Evolutionary conservation across 176 grass and related monocot genomes (phyloP), one percentile per base, ranked within the genome.

Genomic region (Cenchrus fungigraminus): DNA sequence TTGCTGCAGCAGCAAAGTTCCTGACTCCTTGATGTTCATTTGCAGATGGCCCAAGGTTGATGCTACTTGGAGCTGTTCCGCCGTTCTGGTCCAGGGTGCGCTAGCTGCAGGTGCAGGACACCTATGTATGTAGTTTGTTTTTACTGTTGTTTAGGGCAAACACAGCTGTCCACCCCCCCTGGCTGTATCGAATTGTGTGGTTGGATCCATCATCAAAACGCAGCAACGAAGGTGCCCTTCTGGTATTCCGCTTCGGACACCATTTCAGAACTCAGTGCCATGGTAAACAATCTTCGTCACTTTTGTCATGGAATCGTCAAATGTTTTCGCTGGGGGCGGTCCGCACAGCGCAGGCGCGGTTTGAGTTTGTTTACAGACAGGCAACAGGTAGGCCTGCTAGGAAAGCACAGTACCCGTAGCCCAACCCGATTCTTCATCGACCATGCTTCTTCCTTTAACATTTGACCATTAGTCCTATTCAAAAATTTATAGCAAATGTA

Each of bases 1-100:
- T 53, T 54, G 53, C 31, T 79, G 59, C 40, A 62, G 60, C 49
- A 61, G 73, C 28, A 53, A 51, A 81, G 52, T 76, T 68, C 37
- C 80, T 75, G 60, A 90, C 58, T 40, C 79, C 40, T 11, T 12
- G 25, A 73, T 74, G 68, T 69, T 87, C 53, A 11, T 76, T 44
- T 37, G 81, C 81, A 84, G 85, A 74, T 87, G 68, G 75, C 43
- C 61, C 84, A 75, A 22, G 81, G 43, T 32, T 69, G 84, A 87
- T 69, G 79, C 19, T 58, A 56, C 65, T 20, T 20, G 2, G 28
- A 53, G 22, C 59, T 78, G 40, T 22, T 67, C 65, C 40, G 22
- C 59, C 72, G 40, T 32, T 67, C 65, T 28, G 42, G 29, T 71
- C 19, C 46, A 40, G 82, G 67, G 57, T 37, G 12, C 31, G 12